Percentiles rank a stretch among this genome's conserved stretches.
Conservation (phyloP, 257 asterid species). For the Anisodus tanguticus region DNA sequence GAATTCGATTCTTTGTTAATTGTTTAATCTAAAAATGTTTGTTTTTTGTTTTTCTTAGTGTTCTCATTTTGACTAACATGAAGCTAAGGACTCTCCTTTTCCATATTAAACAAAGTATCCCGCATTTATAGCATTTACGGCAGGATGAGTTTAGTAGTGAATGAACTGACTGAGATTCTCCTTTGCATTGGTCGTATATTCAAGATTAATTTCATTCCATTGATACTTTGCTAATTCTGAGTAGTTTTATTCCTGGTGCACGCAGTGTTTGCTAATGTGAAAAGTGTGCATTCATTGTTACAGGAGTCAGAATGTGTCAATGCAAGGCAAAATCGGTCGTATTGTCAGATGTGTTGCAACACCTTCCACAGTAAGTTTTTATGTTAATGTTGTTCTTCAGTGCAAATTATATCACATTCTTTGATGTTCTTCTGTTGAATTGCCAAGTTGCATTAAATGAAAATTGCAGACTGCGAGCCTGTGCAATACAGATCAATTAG, state of each 20-base stretch:
- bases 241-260: not conserved
- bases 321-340: conserved; percentile 47
- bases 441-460: not conserved
- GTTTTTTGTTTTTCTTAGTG: not conserved
- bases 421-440: not conserved
- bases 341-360: conserved; percentile 71
- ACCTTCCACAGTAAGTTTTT: conserved; percentile 51
- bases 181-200: not conserved
- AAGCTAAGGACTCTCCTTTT: too few relatives aligned
- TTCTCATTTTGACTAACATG: not conserved
- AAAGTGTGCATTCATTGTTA: conserved; percentile 23
- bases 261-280: not conserved
- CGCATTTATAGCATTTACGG: not conserved
- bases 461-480: not conserved
- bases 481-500: conserved; percentile 8
- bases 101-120: not conserved
- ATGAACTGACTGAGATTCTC: not conserved
- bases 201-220: not conserved
- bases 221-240: conserved; percentile 4
- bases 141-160: not conserved
- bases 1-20: not conserved
- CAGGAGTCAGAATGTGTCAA: conserved; percentile 59
- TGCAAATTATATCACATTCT: too few relatives aligned
- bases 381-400: not conserved
- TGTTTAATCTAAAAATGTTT: not conserved